Evolutionary conservation across 2,329 filamentous ascomycete species (phyloP).

Genomic region (Aspergillus novoparasiticus): DNA sequence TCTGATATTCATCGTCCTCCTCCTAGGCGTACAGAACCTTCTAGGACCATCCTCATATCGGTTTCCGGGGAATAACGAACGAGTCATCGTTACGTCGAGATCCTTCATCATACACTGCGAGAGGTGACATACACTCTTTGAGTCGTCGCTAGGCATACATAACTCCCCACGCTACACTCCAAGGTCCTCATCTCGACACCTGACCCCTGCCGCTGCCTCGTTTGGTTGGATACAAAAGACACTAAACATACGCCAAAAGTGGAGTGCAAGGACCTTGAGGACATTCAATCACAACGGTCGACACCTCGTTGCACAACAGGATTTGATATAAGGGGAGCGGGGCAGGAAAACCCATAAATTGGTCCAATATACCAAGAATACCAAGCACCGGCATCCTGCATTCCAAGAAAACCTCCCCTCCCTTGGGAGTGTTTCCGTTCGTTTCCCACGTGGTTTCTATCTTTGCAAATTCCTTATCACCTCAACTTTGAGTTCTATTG

Average conservation of each 20-base stretch:
- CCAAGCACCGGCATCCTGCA: slow-evolving; percentile 15
- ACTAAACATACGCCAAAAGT: slow-evolving; percentile 10
- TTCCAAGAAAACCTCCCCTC: neutral
- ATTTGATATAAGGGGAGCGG: slow-evolving; percentile 15
- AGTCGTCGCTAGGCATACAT: slow-evolving; percentile 1
- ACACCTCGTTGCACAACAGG: slow-evolving; percentile 5
- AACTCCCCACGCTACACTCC: slow-evolving; percentile 6
- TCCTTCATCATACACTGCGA: neutral
- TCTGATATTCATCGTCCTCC: neutral
- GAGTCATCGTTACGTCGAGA: neutral
- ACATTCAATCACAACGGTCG: slow-evolving; percentile 11
- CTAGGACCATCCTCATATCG: slow-evolving; percentile 3
- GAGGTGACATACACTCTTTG: neutral
- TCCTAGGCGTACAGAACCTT: neutral
- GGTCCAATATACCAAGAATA: slow-evolving; percentile 17
- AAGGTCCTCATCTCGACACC: slow-evolving; percentile 21
- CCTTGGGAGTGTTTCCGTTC: neutral
- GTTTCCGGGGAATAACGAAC: slow-evolving; percentile 5
- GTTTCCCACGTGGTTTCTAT: slow-evolving; percentile 17
- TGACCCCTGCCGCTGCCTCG: slow-evolving; percentile 10
- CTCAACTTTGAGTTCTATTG: slow-evolving; percentile 8
- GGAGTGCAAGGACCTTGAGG: slow-evolving; percentile 18
- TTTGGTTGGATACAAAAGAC: slow-evolving; percentile 13
- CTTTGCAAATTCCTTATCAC: slow-evolving; percentile 3
- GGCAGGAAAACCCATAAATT: slow-evolving; percentile 12